Percentiles rank a stretch among this genome's conserved stretches.
These are phyloP conservation scores for Sclerospora graminicola DNA, from an alignment of 352 stramenopile genomes.

Conservation along the genomic window DNA sequence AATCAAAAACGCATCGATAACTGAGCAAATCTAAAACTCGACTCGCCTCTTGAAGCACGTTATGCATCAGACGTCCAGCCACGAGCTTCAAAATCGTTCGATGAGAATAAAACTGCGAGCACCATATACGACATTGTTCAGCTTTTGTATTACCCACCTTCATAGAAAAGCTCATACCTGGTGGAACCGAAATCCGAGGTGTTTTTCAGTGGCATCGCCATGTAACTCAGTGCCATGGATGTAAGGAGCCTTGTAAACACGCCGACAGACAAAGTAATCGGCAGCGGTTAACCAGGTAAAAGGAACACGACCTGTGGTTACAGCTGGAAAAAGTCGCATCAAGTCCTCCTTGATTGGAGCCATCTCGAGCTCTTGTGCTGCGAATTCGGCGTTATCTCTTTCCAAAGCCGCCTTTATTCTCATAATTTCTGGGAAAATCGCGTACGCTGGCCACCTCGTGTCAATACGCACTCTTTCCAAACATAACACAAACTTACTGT, in stretches of 20 bases:
- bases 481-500: constrained; percentile 33
- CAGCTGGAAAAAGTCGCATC: constrained; percentile 37
- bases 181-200: constrained; percentile 70
- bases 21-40: not conserved
- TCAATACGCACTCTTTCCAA: not conserved
- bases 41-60: constrained; percentile 37
- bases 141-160: not conserved
- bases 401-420: constrained; percentile 41
- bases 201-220: constrained; percentile 22
- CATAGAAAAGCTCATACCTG: constrained; percentile 21
- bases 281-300: constrained; percentile 64
- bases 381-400: constrained; percentile 37
- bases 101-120: constrained; percentile 62
- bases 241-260: constrained; percentile 34
- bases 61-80: constrained; percentile 45
- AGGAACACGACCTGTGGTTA: constrained; percentile 17
- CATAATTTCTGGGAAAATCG: constrained; percentile 49
- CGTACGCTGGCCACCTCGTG: constrained; percentile 39
- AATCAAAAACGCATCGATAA: not conserved
- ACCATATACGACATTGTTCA: constrained; percentile 2
- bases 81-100: constrained; percentile 54
- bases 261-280: constrained; percentile 73
- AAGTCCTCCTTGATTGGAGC: constrained; percentile 41
- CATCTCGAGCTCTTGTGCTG: constrained; percentile 42
- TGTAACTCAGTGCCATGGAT: constrained; percentile 44